Conservation (phyloP, 768 basidiomycete species). For the Lactarius pseudohatsudake region DNA sequence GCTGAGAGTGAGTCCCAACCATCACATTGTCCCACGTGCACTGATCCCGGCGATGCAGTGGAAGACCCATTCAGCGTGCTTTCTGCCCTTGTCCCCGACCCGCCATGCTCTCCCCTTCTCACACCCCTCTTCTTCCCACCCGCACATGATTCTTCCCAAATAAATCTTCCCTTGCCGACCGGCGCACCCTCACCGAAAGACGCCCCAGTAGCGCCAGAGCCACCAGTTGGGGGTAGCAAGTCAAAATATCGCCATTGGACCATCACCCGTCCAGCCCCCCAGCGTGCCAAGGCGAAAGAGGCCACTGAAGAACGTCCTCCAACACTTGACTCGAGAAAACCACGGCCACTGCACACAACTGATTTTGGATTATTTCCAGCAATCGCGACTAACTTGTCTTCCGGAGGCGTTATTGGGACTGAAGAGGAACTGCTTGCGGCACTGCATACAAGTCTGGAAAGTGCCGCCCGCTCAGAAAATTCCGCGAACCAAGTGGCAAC, state of each 20-base stretch:
- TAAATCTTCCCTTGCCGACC: conserved; percentile 33
- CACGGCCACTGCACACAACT: conserved; percentile 51
- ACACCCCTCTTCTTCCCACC: conserved; percentile 50
- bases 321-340: conserved; percentile 45
- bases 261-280: conserved; percentile 50
- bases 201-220: conserved; percentile 23
- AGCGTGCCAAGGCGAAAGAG: conserved; percentile 51
- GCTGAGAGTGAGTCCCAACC: conserved; percentile 54
- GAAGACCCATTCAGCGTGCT: conserved; percentile 77
- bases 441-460: conserved; percentile 30
- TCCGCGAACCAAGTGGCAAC: conserved; percentile 39
- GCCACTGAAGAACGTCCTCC: conserved; percentile 44
- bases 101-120: conserved; percentile 53
- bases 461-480: conserved; percentile 14
- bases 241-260: conserved; percentile 59
- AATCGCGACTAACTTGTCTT: conserved; percentile 36
- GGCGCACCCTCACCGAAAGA: conserved; percentile 35
- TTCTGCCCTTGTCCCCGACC: conserved; percentile 60
- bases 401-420: conserved; percentile 33
- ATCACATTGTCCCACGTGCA: conserved; percentile 17
- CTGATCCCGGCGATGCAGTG: conserved; percentile 44
- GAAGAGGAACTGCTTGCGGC: conserved; percentile 34
- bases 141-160: conserved; percentile 31
- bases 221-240: conserved; percentile 15
- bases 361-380: conserved; percentile 66